These are phyloP conservation scores for Aspergillus caelatus DNA, from an alignment of 2,329 filamentous ascomycete species.

Conservation along the genomic window DNA sequence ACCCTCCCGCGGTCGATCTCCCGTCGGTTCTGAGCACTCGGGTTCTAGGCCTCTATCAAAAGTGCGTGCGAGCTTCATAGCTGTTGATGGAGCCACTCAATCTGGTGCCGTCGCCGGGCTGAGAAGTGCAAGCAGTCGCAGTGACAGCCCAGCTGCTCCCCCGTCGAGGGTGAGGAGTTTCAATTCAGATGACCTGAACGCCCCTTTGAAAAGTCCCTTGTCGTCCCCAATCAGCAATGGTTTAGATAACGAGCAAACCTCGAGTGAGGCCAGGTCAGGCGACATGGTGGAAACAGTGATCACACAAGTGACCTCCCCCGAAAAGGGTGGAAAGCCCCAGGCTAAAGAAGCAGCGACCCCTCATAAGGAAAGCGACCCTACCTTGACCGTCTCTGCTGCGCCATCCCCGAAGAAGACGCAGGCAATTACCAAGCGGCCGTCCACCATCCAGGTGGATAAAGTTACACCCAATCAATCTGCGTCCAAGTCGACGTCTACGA, in stretches of 20 bases:
- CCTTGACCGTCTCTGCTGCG: constrained; percentile 10
- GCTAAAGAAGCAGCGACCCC: constrained; percentile 15
- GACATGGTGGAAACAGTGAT: constrained; percentile 4
- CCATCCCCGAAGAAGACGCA: constrained; percentile 26
- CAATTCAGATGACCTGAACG: constrained; percentile 34
- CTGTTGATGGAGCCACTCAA: constrained; percentile 61
- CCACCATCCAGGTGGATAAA: constrained; percentile 33
- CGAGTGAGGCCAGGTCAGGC: constrained; percentile 7
- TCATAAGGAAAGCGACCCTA: constrained; percentile 21
- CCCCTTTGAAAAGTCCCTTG: constrained; percentile 32
- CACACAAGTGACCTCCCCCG: background rate
- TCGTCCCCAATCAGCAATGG: constrained; percentile 31
- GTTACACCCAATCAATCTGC: constrained; percentile 19
- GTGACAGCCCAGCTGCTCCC: constrained; percentile 32
- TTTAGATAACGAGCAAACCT: constrained; percentile 17
- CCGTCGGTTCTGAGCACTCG: constrained; percentile 52
- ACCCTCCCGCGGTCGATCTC: constrained; percentile 71
- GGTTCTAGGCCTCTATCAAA: constrained; percentile 67
- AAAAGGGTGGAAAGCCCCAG: background rate
- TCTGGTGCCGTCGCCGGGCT: constrained; percentile 46
- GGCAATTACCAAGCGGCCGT: constrained; percentile 35
- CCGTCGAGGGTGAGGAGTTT: constrained; percentile 33
- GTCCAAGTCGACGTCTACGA: constrained; percentile 24
- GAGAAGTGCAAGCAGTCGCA: constrained; percentile 43
- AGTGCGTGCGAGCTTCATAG: constrained; percentile 74